phyloP scores from a whole-genome alignment of 306 rosid species.

The Dicorynia guianensis region DNA sequence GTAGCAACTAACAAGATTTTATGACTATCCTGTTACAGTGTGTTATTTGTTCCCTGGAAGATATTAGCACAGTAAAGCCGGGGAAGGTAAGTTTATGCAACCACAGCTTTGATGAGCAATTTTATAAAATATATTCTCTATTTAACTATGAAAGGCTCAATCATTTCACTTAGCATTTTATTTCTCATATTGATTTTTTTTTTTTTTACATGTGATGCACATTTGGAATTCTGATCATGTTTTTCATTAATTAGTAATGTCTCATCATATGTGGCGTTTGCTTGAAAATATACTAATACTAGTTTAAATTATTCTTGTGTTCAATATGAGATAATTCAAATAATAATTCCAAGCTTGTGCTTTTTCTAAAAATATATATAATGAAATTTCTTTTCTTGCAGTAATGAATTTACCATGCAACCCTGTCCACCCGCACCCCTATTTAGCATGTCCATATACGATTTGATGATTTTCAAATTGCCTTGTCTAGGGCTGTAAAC shows the following conservation, averaged over 20 bases:
- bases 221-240: constrained; percentile 1
- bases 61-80: constrained; percentile 71
- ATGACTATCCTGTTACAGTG: constrained; percentile 65
- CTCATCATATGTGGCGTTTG: neutral
- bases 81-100: constrained; percentile 79
- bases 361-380: neutral
- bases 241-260: constrained; percentile 23
- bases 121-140: constrained; percentile 6
- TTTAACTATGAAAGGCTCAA: constrained; percentile 21
- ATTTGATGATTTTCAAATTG: constrained; percentile 6
- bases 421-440: neutral
- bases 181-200: constrained; percentile 5
- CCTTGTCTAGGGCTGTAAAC: neutral
- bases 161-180: constrained; percentile 11
- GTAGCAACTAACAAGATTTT: neutral
- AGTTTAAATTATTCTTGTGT: neutral
- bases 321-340: constrained; percentile 9
- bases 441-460: constrained; percentile 1
- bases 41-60: constrained; percentile 92
- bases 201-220: constrained; percentile 10
- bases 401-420: constrained; percentile 3
- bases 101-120: constrained; percentile 18
- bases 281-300: neutral
- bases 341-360: neutral
- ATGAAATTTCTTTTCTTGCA: constrained; percentile 1